Evolutionary conservation across 768 basidiomycete species (phyloP).

Genomic region (Termitomyces sp.): DNA sequence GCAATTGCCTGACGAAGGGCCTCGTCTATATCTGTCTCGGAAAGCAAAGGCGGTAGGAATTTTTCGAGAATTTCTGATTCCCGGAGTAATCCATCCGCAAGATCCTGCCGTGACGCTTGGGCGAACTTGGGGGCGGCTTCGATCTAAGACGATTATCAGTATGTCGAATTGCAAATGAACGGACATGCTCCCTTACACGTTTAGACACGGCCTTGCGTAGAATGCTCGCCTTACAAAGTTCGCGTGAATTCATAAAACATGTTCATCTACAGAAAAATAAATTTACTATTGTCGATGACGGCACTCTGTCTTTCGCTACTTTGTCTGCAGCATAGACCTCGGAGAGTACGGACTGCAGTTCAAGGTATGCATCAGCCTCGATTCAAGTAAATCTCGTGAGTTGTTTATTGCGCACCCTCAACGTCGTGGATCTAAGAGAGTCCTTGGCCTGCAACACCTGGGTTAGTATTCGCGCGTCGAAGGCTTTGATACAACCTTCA

Average conservation of each 20-base stretch:
- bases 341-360: conserved; percentile 53
- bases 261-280: not conserved
- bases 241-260: not conserved
- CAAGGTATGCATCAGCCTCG: not conserved
- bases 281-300: conserved; percentile 41
- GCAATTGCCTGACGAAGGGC: conserved; percentile 38
- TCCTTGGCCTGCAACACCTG: conserved; percentile 43
- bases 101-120: conserved; percentile 54
- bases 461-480: not conserved
- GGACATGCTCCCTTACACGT: conserved; percentile 40
- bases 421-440: conserved; percentile 45
- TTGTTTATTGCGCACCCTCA: conserved; percentile 38
- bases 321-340: conserved; percentile 71
- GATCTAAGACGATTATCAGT: conserved; percentile 27
- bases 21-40: conserved; percentile 48
- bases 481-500: conserved; percentile 45
- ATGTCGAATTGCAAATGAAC: not conserved
- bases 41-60: conserved; percentile 56
- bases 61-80: conserved; percentile 51
- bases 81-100: conserved; percentile 53
- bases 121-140: conserved; percentile 55
- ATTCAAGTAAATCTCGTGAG: not conserved
- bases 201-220: conserved; percentile 52
- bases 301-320: conserved; percentile 30
- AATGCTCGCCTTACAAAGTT: conserved; percentile 28